Evolutionary conservation across 2,329 filamentous ascomycete genomes (phyloP).

Genomic region (Aureobasidium mangrovei): DNA sequence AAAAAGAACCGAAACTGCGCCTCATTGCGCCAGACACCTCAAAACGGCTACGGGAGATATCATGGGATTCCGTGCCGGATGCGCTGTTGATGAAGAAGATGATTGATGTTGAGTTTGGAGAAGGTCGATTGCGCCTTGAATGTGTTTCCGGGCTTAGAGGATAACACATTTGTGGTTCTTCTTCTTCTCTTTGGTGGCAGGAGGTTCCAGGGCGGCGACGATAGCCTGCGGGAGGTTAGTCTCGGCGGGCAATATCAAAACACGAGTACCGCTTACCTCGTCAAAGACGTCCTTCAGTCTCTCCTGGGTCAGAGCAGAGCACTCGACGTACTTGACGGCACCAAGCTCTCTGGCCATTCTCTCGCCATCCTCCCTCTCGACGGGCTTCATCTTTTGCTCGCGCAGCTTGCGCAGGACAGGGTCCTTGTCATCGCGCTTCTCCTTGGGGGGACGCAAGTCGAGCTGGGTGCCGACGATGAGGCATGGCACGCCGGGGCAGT

Average conservation of each 20-base stretch:
- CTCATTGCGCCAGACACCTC: constrained; percentile 14
- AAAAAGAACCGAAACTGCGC: constrained; percentile 13
- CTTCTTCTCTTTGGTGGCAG: constrained; percentile 45
- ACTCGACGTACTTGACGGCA: constrained; percentile 98
- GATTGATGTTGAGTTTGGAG: background rate
- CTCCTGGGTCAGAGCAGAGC: constrained; percentile 94
- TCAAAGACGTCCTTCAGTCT: constrained; percentile 99
- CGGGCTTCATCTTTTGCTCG: constrained; percentile 93
- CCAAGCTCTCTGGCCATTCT: constrained; percentile 95
- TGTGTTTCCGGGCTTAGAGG: constrained; percentile 22
- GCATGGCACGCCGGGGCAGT: constrained; percentile 95
- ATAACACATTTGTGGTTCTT: constrained; percentile 30
- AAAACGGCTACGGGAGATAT: constrained; percentile 3
- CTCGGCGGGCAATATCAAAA: background rate
- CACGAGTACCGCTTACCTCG: constrained; percentile 56
- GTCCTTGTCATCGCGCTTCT: constrained; percentile 15
- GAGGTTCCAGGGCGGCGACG: constrained; percentile 86
- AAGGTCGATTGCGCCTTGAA: background rate
- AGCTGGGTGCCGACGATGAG: constrained; percentile 96
- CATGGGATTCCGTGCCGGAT: constrained; percentile 13
- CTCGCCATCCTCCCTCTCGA: constrained; percentile 87
- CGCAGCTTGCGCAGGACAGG: constrained; percentile 82
- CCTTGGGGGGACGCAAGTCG: constrained; percentile 52
- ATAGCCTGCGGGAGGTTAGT: constrained; percentile 59
- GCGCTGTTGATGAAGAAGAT: constrained; percentile 10